Evolutionary conservation across 2,329 filamentous ascomycete genomes (phyloP), one percentile per base, ranked within the genome.

Genomic region (Sporothrix euskadiensis): DNA sequence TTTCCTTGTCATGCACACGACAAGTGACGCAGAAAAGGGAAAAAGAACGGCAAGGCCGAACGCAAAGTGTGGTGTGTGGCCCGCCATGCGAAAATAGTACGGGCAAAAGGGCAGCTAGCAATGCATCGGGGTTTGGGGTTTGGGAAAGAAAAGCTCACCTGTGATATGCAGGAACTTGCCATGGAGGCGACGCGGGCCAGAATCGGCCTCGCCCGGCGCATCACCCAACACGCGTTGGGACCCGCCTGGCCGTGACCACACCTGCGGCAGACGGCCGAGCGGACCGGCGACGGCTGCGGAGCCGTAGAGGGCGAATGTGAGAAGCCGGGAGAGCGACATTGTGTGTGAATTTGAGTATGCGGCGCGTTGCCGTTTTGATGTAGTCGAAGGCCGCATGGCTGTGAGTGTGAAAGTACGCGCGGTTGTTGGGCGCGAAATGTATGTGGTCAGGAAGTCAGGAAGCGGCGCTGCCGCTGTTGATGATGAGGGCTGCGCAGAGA

Each of bases 151-250:
- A 47, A 75, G 80, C 86, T 75, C 84, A 95, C 93, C 94, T 83
- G 94, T 96, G 78, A 97, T 92, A 82, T 97, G 94, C 79, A 97
- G 86, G 83, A 97, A 97, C 80, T 88, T 89, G 76, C 94, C 94
- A 76, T 88, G 87, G 78, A 94, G 83, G 78, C 84, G 86, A 75
- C 83, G 83, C 73, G 78, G 78, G 74, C 79, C 78, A 66, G 71
- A 30, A n/a, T 59, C 70, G n/a, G 76, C 44, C 47, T 68, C 63
- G 22, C 56, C 54, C 35, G 74, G 52, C 52, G 72, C 47, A 66
- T 72, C 72, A 54, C 70, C 71, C 59, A 78, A 65, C 32, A 78
- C 75, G 30, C 70, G 74, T 69, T 79, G 78, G 4, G 72, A 44
- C 71, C 71, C 39, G 47, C 35, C 66, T 49, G 56, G 49, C 32